Conservation (phyloP, 2,329 filamentous ascomycete genomes). For the Pseudonectria buxi region DNA sequence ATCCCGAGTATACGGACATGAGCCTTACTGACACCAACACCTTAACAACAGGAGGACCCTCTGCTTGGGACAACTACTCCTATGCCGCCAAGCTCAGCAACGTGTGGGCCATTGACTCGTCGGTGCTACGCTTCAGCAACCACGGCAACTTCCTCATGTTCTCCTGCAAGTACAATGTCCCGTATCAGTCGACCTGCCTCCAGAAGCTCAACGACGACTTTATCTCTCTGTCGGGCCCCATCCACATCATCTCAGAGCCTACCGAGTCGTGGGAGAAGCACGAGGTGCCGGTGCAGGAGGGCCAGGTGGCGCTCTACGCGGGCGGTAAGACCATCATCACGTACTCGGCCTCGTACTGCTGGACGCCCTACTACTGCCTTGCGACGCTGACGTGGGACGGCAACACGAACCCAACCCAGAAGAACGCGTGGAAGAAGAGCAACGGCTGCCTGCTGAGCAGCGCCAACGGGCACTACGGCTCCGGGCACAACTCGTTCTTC, state of each 20-base stretch:
- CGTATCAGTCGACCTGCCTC: conserved; percentile 30
- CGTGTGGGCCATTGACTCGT: conserved; percentile 46
- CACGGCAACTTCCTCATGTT: conserved; percentile 44
- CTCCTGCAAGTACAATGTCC: conserved; percentile 40
- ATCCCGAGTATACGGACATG: no score
- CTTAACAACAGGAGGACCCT: conserved; percentile 34
- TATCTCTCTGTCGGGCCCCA: conserved; percentile 34
- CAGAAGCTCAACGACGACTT: conserved; percentile 33
- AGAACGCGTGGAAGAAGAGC: conserved; percentile 42
- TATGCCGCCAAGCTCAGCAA: conserved; percentile 40
- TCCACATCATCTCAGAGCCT: conserved; percentile 41
- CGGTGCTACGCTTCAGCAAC: conserved; percentile 39
- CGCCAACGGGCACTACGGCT: conserved; percentile 49
- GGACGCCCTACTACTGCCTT: conserved; percentile 45
- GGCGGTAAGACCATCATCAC: conserved; percentile 43
- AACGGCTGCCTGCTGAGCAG: conserved; percentile 40
- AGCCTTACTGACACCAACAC: neutral
- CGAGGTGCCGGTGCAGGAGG: conserved; percentile 46
- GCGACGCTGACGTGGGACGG: conserved; percentile 47
- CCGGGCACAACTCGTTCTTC: conserved; percentile 52
- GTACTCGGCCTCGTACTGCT: conserved; percentile 49
- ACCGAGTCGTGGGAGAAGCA: conserved; percentile 42
- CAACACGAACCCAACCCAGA: conserved; percentile 34
- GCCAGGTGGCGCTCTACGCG: conserved; percentile 44
- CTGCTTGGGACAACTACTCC: conserved; percentile 42